Percentiles rank a stretch among this genome's conserved stretches.
phyloP scores from a whole-genome alignment of 1,284 basidiomycete species.

The Calocybe gambosa region DNA sequence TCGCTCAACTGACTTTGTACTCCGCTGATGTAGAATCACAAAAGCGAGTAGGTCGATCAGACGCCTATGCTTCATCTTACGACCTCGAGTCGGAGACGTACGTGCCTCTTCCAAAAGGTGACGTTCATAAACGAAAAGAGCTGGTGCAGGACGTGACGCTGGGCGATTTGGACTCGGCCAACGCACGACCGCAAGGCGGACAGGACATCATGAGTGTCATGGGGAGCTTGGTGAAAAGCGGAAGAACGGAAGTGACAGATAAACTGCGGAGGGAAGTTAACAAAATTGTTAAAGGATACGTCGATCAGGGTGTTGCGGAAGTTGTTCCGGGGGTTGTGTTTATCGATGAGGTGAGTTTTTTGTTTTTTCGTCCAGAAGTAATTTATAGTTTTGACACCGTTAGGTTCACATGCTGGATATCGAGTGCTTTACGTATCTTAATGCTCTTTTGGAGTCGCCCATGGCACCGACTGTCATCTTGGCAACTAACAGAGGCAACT shows the following conservation, averaged over 20 bases:
- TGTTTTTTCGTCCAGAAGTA: neutral
- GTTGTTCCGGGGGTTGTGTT: conserved; percentile 97
- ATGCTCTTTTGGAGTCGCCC: conserved; percentile 90
- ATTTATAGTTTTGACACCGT: neutral
- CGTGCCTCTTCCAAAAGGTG: conserved; percentile 95
- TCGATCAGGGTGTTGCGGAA: conserved; percentile 97
- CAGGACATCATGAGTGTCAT: conserved; percentile 99
- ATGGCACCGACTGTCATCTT: conserved; percentile 97
- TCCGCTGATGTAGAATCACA: too few relatives aligned
- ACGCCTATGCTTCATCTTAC: conserved; percentile 98
- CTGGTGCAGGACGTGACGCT: conserved; percentile 97
- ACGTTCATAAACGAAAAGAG: conserved; percentile 97
- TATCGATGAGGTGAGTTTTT: conserved; percentile 83
- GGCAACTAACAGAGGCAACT: conserved; percentile 92
- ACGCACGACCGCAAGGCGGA: conserved; percentile 90
- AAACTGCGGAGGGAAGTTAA: conserved; percentile 95
- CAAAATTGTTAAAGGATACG: conserved; percentile 97
- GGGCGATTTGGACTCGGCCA: conserved; percentile 95
- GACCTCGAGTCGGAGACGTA: conserved; percentile 98
- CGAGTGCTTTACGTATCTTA: conserved; percentile 98
- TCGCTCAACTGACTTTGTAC: conserved; percentile 1
- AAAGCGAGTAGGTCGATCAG: conserved; percentile 91
- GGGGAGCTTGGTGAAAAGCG: conserved; percentile 93
- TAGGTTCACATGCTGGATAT: conserved; percentile 99
- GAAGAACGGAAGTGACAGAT: conserved; percentile 94